Evolutionary conservation across 257 asterid genomes (phyloP).

Genomic region (Cynanchum wilfordii): DNA sequence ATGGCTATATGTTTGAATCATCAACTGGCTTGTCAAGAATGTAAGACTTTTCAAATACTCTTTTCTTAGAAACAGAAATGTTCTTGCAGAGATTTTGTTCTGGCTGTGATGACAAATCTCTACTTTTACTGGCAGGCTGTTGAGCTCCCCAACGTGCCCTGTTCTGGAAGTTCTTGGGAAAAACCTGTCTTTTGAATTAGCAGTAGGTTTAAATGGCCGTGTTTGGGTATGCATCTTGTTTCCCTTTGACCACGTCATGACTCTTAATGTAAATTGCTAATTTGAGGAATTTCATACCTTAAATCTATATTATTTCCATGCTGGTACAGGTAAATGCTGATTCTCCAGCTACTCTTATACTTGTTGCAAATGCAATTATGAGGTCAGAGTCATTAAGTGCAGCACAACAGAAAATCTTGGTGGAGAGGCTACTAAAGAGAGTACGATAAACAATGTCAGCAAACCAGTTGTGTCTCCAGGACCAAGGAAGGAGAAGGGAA

Average conservation of each 20-base stretch:
- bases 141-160: constrained; percentile 78
- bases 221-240: constrained; percentile 65
- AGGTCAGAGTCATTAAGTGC: constrained; percentile 75
- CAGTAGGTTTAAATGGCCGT: constrained; percentile 90
- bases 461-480: neutral
- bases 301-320: neutral
- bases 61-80: no score
- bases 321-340: constrained; percentile 64
- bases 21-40: constrained; percentile 84
- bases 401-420: constrained; percentile 78
- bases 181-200: constrained; percentile 87
- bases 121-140: constrained; percentile 41
- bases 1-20: constrained; percentile 88
- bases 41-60: constrained; percentile 30
- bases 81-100: constrained; percentile 3
- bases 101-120: constrained; percentile 3
- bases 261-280: constrained; percentile 5
- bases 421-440: constrained; percentile 68
- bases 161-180: constrained; percentile 89
- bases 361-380: constrained; percentile 78
- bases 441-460: constrained; percentile 28
- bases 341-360: constrained; percentile 54
- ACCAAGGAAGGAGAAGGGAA: neutral
- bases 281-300: constrained; percentile 6
- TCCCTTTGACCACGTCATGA: neutral